These are phyloP conservation scores for Geranium rotundifolium DNA, from an alignment of 345 rosid species.

Conservation along the genomic window DNA sequence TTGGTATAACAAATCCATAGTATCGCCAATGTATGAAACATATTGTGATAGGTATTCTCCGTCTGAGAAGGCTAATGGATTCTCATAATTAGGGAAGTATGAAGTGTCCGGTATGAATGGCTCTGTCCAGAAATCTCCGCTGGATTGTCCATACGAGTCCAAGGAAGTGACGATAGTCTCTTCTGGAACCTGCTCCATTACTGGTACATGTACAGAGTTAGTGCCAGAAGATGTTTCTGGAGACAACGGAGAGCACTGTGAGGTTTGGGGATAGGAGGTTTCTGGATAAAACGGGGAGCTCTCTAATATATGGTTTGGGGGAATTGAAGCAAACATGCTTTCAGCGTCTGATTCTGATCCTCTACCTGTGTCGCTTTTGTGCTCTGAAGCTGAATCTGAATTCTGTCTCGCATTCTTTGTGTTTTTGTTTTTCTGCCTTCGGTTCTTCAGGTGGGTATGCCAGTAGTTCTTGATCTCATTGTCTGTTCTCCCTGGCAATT, in stretches of 20 bases:
- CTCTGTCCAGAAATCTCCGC: constrained; percentile 11
- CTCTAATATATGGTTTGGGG: constrained; percentile 6
- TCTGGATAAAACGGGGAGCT: constrained; percentile 13
- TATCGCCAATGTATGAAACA: neutral
- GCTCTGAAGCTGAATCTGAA: neutral
- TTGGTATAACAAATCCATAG: neutral
- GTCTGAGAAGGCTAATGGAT: neutral
- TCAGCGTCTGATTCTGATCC: neutral
- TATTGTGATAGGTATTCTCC: neutral
- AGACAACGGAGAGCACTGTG: constrained; percentile 13
- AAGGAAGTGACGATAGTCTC: neutral
- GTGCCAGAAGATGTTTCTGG: constrained; percentile 2
- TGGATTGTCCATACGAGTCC: neutral
- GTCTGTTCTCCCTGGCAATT: constrained; percentile 27
- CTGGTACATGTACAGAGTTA: neutral
- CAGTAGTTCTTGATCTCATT: constrained; percentile 31
- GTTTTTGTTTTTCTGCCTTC: neutral
- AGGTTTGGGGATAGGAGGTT: neutral
- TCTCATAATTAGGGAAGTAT: neutral
- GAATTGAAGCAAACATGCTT: neutral
- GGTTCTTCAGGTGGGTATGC: constrained; percentile 23
- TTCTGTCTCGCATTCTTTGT: neutral
- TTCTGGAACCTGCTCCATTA: neutral
- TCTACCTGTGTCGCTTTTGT: neutral
- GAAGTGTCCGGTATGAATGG: constrained; percentile 8